Evolutionary conservation across 257 asterid species (phyloP).

Genomic region (Solanum raphanifolium): DNA sequence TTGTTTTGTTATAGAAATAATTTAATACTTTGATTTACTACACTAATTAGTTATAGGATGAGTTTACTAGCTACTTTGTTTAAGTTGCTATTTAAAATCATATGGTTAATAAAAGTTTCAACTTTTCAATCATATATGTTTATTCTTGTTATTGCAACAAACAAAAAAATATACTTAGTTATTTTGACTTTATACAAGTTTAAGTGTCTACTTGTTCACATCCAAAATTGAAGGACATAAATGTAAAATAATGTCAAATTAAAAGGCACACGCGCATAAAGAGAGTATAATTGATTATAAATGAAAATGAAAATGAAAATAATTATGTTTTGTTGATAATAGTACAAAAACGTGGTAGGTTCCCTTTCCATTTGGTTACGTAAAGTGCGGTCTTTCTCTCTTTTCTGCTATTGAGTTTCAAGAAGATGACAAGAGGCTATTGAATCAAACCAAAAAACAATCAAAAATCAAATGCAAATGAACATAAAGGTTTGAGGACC

Average conservation of each 20-base stretch:
- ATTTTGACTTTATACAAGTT: background rate
- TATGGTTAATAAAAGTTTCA: background rate
- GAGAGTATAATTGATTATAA: background rate
- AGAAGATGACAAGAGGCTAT: background rate
- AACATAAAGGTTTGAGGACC: background rate
- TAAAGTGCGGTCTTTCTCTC: slow-evolving; percentile 26
- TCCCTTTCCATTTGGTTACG: slow-evolving; percentile 11
- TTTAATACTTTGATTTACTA: background rate
- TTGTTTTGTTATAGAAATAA: background rate
- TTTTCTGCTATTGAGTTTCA: background rate
- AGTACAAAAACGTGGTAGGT: background rate
- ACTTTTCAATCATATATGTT: background rate
- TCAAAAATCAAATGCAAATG: background rate
- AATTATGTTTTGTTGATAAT: background rate
- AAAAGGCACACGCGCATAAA: background rate
- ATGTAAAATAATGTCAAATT: background rate
- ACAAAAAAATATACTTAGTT: background rate
- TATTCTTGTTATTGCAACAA: background rate
- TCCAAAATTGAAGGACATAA: background rate
- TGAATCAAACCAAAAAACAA: background rate
- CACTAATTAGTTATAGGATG: background rate
- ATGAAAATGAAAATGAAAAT: background rate
- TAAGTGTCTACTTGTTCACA: no score
- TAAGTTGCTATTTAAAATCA: background rate
- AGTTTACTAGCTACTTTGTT: background rate